These are phyloP conservation scores for Lasiodiplodia sp. DNA, from an alignment of 2,329 filamentous ascomycete genomes.

Conservation along the genomic window DNA sequence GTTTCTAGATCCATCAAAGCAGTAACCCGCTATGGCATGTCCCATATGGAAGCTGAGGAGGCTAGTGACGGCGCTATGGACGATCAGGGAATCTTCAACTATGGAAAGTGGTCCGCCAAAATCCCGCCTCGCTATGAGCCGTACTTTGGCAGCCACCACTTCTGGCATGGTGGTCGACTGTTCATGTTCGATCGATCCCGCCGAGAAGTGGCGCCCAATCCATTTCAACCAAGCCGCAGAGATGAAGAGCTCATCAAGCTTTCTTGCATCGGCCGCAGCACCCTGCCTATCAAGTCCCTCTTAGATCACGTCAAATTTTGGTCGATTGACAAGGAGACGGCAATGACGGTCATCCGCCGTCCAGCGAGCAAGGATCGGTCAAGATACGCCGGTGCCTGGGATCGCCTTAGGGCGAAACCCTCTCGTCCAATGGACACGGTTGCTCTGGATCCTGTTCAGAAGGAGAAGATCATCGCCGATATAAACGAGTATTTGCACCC, in stretches of 20 bases:
- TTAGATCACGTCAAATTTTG: constrained; percentile 55
- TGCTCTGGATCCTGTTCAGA: constrained; percentile 72
- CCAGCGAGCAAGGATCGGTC: constrained; percentile 51
- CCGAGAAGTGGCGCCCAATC: constrained; percentile 39
- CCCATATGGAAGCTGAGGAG: constrained; percentile 43
- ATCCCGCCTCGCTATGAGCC: constrained; percentile 59
- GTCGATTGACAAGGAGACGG: constrained; percentile 50
- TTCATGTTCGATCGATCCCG: constrained; percentile 52
- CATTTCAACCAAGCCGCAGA: constrained; percentile 33
- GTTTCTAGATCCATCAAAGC: constrained; percentile 49
- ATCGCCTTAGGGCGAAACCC: constrained; percentile 60
- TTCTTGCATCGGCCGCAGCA: constrained; percentile 56
- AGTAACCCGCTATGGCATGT: constrained; percentile 47
- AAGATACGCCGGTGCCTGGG: constrained; percentile 49
- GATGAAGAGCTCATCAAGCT: constrained; percentile 54
- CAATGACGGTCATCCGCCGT: constrained; percentile 56
- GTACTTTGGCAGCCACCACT: constrained; percentile 54
- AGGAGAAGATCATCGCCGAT: constrained; percentile 70
- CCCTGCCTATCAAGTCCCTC: constrained; percentile 57
- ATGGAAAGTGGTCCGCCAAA: constrained; percentile 56
- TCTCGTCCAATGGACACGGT: constrained; percentile 77
- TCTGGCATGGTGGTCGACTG: constrained; percentile 51
- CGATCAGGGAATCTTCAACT: constrained; percentile 56
- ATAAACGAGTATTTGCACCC: constrained; percentile 82
- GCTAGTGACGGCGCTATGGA: constrained; percentile 47